Base-by-base conservation (phyloP, 208 protist species). In the Trypanosomatidae sp. region DNA sequence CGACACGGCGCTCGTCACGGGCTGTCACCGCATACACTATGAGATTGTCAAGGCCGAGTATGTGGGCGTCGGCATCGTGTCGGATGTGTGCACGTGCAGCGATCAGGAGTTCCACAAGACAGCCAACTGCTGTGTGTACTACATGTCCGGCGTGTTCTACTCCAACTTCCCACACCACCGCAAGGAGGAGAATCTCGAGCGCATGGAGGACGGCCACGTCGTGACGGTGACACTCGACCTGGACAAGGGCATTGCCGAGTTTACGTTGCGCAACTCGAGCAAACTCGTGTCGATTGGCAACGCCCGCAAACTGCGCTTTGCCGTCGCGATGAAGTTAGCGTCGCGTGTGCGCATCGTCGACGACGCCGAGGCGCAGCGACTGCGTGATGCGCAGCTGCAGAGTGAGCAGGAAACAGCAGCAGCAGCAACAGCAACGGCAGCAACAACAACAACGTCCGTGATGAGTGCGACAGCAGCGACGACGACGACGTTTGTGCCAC, bases 81-180 rank as follows among this genome's bases (percentile, higher is more conserved):
- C 82, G 0, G 74, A 90, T 35, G 64, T 66, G 0, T 94, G 83
- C 49, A 53, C 74, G 22, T 73, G 56, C 38, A 65, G 60, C 4
- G 82, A 94, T 52, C 70, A 82, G 45, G 82, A 94, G 53, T 92
- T 90, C 53, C 82, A 92, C 73, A 88, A 83, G 46, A 84, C 77
- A 18, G 46, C 59, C 7, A 61, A 92, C 51, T 88, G 82, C 58
- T 89, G 75, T 43, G 77, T 94, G 28, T 94, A 94, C 56, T 94
- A 94, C 58, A 92, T 92, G 82, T 87, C 87, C 2, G 87, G 87
- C 15, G 87, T 94, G 2, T 92, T 94, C 42, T 94, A 92, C 72
- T 74, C 76, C 27, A 92, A 92, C 57, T 94, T 78, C 51, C 74
- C 79, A 0, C 65, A 90, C 49, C 82, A 90, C 58, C 59, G 71